A percentile compares a stretch with the other conserved stretches of the same genome.
phyloP scores from a whole-genome alignment of 2,329 filamentous ascomycete genomes.

The Pezicula carpinea region DNA sequence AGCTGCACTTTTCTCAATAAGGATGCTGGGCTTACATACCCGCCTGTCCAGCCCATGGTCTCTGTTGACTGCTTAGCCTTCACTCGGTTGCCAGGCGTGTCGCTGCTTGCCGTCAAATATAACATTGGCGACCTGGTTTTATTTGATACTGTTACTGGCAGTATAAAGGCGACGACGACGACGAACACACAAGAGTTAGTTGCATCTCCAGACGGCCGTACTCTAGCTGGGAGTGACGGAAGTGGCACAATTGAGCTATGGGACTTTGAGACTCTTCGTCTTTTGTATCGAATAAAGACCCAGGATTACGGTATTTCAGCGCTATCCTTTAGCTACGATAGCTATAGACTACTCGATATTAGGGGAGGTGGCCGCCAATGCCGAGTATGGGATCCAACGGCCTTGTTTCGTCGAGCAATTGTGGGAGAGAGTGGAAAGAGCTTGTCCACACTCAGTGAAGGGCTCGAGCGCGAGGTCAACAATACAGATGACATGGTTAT shows the following conservation, averaged over 20 bases:
- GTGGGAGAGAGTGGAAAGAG: conserved; percentile 16
- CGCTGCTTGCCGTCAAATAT: not conserved
- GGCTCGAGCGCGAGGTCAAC: conserved; percentile 1
- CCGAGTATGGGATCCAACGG: conserved; percentile 32
- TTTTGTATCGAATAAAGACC: conserved; percentile 27
- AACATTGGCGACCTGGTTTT: not conserved
- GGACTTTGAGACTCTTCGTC: conserved; percentile 18
- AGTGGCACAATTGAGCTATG: conserved; percentile 22
- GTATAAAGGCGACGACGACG: conserved; percentile 6
- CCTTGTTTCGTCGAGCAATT: conserved; percentile 23
- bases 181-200: conserved; percentile 9
- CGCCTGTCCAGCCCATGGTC: not conserved
- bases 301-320: conserved; percentile 23
- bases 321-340: conserved; percentile 28
- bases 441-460: not conserved
- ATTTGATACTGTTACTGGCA: not conserved
- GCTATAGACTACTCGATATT: conserved; percentile 29
- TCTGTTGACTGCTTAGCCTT: not conserved
- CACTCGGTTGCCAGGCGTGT: not conserved
- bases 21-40: not conserved
- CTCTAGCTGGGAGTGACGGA: conserved; percentile 19
- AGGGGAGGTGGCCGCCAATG: conserved; percentile 26
- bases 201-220: conserved; percentile 19
- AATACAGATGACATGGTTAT: conserved; percentile 1
- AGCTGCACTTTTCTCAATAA: not conserved